phyloP scores from a whole-genome alignment of 2,329 filamentous ascomycete species.

The Claviceps sp. region DNA sequence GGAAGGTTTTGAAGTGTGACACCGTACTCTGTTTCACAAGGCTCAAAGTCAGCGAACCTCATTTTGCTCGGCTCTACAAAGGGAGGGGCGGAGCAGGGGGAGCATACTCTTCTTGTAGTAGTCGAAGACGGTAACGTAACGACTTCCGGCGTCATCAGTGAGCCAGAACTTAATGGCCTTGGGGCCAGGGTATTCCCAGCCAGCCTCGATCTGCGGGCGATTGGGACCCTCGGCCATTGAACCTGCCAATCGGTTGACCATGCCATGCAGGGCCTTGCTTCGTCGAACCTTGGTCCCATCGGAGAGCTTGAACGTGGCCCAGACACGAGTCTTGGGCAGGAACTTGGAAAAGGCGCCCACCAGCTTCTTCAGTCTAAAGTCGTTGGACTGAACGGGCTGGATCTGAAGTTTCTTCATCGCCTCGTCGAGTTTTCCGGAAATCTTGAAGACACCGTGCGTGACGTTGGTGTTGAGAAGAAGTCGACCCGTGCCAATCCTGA shows the following conservation, averaged over 20 bases:
- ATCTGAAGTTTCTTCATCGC: conserved; percentile 19
- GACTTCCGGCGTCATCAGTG: conserved; percentile 12
- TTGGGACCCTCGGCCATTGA: conserved; percentile 8
- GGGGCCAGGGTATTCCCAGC: conserved; percentile 19
- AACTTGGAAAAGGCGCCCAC: conserved; percentile 17
- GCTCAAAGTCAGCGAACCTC: neutral
- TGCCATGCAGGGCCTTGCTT: conserved; percentile 16
- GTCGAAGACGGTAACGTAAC: conserved; percentile 26
- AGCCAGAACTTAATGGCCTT: conserved; percentile 19
- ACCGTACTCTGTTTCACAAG: conserved; percentile 20
- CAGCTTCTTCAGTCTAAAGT: conserved; percentile 14
- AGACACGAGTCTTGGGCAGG: conserved; percentile 25
- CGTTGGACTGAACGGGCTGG: conserved; percentile 4
- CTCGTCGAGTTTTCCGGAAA: conserved; percentile 20
- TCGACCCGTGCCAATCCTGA: conserved; percentile 38
- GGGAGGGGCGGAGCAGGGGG: neutral
- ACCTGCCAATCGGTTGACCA: conserved; percentile 14
- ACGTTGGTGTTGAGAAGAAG: conserved; percentile 43
- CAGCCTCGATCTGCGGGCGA: conserved; percentile 11
- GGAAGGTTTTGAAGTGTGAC: conserved; percentile 30
- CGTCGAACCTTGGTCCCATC: conserved; percentile 18
- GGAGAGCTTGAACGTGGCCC: conserved; percentile 17
- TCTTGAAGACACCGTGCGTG: conserved; percentile 38
- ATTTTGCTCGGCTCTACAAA: neutral
- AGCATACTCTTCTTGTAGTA: conserved; percentile 31